These are phyloP conservation scores for Rhamnella rubrinervis DNA, from an alignment of 331 rosid species.

Conservation along the genomic window DNA sequence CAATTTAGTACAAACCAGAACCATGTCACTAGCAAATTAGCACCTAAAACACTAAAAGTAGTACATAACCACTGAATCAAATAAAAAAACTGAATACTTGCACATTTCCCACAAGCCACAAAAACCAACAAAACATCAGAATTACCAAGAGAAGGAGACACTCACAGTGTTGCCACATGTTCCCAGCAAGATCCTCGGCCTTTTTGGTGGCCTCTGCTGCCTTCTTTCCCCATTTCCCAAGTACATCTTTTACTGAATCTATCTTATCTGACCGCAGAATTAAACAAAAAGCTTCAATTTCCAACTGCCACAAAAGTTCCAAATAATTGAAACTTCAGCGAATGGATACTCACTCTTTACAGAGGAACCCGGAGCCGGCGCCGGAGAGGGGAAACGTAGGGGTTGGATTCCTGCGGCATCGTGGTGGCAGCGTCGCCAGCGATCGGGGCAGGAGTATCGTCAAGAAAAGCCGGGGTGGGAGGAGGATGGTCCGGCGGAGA, in stretches of 20 bases:
- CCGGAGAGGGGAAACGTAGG: slow-evolving; percentile 69
- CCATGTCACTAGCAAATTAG: too few species aligned
- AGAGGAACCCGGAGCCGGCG: slow-evolving; percentile 41
- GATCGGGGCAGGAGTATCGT: slow-evolving; percentile 49
- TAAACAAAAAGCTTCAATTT: neutral
- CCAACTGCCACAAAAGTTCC: neutral
- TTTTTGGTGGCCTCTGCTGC: slow-evolving; percentile 96
- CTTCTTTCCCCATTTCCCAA: slow-evolving; percentile 90
- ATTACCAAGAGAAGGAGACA: neutral
- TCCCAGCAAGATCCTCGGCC: slow-evolving; percentile 96
- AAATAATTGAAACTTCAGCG: neutral
- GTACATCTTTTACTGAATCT: slow-evolving; percentile 76
- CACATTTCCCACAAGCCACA: neutral
- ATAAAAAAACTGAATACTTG: neutral
- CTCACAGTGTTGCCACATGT: slow-evolving; percentile 97
- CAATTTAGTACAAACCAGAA: too few species aligned
- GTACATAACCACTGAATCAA: too few species aligned
- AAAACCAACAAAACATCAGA: neutral
- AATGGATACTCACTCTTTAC: slow-evolving; percentile 46
- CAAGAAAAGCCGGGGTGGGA: slow-evolving; percentile 1
- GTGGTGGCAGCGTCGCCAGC: slow-evolving; percentile 54
- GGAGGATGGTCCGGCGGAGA: slow-evolving; percentile 5
- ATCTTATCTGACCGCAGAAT: slow-evolving; percentile 50
- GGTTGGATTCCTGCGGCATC: slow-evolving; percentile 74
- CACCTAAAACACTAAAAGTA: too few species aligned